Base-by-base conservation (phyloP, 148 eudicot species). In the Nyssa sinensis region DNA sequence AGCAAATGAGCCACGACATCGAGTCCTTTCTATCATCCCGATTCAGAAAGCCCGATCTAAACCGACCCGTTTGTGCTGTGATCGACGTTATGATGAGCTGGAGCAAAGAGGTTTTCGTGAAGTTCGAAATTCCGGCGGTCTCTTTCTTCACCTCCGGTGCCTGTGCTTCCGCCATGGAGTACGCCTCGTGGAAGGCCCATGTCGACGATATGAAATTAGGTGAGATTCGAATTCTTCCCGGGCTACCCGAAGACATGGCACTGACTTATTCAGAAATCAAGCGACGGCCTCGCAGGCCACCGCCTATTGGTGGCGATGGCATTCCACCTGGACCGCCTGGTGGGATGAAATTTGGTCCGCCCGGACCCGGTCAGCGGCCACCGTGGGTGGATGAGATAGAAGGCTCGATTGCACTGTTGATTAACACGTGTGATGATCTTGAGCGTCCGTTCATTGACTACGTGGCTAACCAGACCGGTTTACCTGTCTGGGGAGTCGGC, bases 401-500 rank as follows among this genome's bases (percentile, higher is more conserved):
- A 2, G 90, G 88, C 8, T 73, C 90, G 30, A 70, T 77, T 1
- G 91, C 82, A 0, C 1, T 86, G 63, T 49, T 90, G 72, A 82
- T 90, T 80, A 90, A 88, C 83, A 88, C 94, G 19, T 84, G 86
- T 78, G 75, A 74, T 14, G 88, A 84, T 2, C 78, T 90, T n/a
- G 94, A 90, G 74, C 78, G 66, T 44, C 78, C 83, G 4, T 88
- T 90, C 60, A 63, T 88, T 4, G 72, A 84, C 10, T 88, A 88
- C 60, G 44, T 86, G 1, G 80, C 79, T 6, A 74, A 69, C 12
- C 73, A 81, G 53, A 70, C 73, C 0, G 80, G 80, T 32, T 79
- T 72, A n/a, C 90, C 94, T n/a, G 90, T 88, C 2, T 84, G 79
- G 76, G 94, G 94, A 0, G 87, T 90, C 8, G 94, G 94, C 25